phyloP scores from a whole-genome alignment of 257 asterid genomes.

The Fraxinus excelsior region DNA sequence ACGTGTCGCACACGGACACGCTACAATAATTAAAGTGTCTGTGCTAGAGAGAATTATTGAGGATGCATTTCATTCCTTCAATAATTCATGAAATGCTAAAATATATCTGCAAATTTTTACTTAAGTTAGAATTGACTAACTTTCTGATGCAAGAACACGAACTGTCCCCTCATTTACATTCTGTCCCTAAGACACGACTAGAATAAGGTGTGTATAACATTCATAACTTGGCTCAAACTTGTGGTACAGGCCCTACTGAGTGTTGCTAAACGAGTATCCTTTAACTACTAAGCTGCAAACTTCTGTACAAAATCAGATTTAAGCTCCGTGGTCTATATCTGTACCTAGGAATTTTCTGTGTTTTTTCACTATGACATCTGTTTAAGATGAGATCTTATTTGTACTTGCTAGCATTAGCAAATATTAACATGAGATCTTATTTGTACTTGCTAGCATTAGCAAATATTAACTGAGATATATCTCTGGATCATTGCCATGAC shows the following conservation, averaged over 20 bases:
- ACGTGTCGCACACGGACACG: too few species aligned
- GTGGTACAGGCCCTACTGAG: background rate
- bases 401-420: background rate
- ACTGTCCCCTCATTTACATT: background rate
- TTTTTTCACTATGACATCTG: background rate
- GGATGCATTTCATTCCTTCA: constrained; percentile 1
- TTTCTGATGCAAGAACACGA: background rate
- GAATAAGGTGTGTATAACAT: background rate
- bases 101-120: background rate
- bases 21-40: too few species aligned
- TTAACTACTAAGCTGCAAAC: background rate
- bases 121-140: background rate
- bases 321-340: background rate
- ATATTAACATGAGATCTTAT: background rate
- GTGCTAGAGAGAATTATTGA: background rate
- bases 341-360: background rate
- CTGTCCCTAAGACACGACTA: background rate
- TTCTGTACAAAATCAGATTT: too few species aligned
- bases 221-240: background rate
- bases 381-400: background rate
- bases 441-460: background rate
- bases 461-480: background rate
- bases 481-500: background rate
- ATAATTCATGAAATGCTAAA: background rate
- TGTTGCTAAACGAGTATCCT: background rate